These are phyloP conservation scores for Penicillium sp. DNA, from an alignment of 2,329 filamentous ascomycete genomes.

Conservation along the genomic window DNA sequence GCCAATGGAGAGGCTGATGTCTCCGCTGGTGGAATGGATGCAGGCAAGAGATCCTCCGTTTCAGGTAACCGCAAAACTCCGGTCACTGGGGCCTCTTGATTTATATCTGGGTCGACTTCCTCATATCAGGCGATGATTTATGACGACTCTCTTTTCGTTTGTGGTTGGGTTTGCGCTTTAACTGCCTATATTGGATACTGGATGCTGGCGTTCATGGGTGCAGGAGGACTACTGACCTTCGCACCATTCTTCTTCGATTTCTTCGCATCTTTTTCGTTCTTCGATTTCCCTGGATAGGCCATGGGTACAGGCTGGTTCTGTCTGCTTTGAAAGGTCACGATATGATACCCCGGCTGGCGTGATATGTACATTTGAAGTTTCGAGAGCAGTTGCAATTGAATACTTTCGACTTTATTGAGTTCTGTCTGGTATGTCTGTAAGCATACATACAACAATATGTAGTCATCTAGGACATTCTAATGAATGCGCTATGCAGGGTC, in stretches of 20 bases:
- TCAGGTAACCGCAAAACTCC: conserved; percentile 19
- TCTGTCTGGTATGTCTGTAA: not conserved
- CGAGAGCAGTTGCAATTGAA: conserved; percentile 14
- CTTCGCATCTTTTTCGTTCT: conserved; percentile 2
- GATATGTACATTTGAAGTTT: conserved; percentile 11
- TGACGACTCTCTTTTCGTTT: conserved; percentile 19
- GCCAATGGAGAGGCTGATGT: conserved; percentile 24
- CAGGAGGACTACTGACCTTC: not conserved
- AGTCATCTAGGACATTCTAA: not conserved
- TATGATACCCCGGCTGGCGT: conserved; percentile 32
- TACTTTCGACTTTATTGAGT: not conserved
- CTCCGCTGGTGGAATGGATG: conserved; percentile 17
- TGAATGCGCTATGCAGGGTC: not conserved
- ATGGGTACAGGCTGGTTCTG: conserved; percentile 20
- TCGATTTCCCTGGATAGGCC: conserved; percentile 8
- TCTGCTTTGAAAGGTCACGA: conserved; percentile 25
- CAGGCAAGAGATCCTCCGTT: conserved; percentile 23
- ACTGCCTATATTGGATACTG: not conserved
- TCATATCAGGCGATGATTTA: conserved; percentile 19
- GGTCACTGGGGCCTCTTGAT: conserved; percentile 10
- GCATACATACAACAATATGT: not conserved
- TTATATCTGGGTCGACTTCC: not conserved
- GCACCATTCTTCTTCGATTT: conserved; percentile 4
- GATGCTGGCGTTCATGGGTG: conserved; percentile 19
- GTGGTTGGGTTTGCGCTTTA: conserved; percentile 1